These are phyloP conservation scores for Entonaema liquescens DNA, from an alignment of 495 filamentous ascomycete genomes.

Conservation along the genomic window DNA sequence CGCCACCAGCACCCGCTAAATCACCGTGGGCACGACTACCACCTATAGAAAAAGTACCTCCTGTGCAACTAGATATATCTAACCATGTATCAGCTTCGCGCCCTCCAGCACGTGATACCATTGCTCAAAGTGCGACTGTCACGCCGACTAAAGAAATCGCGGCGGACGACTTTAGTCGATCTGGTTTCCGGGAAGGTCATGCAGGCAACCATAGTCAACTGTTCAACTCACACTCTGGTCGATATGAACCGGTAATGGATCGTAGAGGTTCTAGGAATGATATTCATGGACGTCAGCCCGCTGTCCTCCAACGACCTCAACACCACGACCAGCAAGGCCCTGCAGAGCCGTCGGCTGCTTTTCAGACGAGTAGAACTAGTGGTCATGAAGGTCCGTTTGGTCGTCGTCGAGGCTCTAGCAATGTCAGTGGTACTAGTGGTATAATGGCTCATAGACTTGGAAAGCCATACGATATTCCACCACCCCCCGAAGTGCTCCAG, in stretches of 20 bases:
- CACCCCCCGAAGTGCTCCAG: conserved; percentile 55
- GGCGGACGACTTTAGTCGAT: conserved; percentile 90
- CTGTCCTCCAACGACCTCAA: conserved; percentile 78
- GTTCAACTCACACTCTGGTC: conserved; percentile 92
- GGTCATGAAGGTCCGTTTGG: conserved; percentile 76
- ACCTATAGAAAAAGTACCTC: conserved; percentile 81
- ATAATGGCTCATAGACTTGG: conserved; percentile 61
- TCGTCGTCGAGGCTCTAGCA: conserved; percentile 89
- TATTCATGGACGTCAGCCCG: conserved; percentile 71
- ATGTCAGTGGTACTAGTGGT: conserved; percentile 90
- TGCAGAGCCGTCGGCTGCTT: conserved; percentile 92
- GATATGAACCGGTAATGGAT: conserved; percentile 89
- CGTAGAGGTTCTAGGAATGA: conserved; percentile 77
- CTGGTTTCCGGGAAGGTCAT: conserved; percentile 76
- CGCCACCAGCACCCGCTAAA: conserved; percentile 75
- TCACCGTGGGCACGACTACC: conserved; percentile 92
- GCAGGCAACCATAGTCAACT: conserved; percentile 71
- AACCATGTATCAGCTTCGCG: conserved; percentile 39
- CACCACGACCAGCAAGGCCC: conserved; percentile 68
- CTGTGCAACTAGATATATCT: conserved; percentile 62
- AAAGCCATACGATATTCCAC: conserved; percentile 57
- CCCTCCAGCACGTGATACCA: conserved; percentile 46
- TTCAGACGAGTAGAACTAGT: conserved; percentile 79
- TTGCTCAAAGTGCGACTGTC: conserved; percentile 53
- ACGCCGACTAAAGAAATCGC: conserved; percentile 79